Evolutionary conservation across 2,329 filamentous ascomycete species (phyloP), one percentile per base, ranked within the genome.

Genomic region (Neopestalotiopsis rosae): DNA sequence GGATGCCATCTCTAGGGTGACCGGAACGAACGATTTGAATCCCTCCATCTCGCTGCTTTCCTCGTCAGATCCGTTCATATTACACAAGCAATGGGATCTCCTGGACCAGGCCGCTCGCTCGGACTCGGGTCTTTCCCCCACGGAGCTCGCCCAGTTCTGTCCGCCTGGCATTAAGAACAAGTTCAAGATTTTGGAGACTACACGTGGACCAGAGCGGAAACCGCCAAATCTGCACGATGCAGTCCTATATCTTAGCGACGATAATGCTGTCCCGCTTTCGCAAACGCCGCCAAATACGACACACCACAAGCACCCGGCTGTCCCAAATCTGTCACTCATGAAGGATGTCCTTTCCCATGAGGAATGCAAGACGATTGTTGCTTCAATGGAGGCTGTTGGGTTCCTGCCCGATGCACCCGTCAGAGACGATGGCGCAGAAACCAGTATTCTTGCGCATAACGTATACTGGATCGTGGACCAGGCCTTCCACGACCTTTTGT

Each of bases 401-500:
- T 93, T 92, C 71, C 82, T 90, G 0, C 91, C 91, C 0, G 91
- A 93, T 73, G 89, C 89, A 0, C 91, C 91, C 0, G 81, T 92
- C 38, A 87, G 89, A 2, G 88, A 89, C n/a, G 89, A 90, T 68
- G 89, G 88, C 12, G 30, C 69, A 17, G 89, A 91, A 66, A 84
- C 85, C 30, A 91, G 89, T 74, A 86, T 92, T 61, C 78, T 92
- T 1, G 91, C 91, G 0, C 91, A 93, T 80, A 93, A 92, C 77
- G 92, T 93, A 73, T 92, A 92, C 81, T 93, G 91, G 91, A 83
- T 93, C 9, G 84, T 90, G 13, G 91, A 93, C 72, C 81, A 83
- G 28, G 82, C 84, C 0, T 92, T 92, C 76, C 87, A 90, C 73
- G 86, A 90, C 68, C 84, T 81, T 14, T 82, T 93, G 1, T 93